Base-by-base conservation (phyloP, 2,329 filamentous ascomycete species). In the Aspergillus sp. region DNA sequence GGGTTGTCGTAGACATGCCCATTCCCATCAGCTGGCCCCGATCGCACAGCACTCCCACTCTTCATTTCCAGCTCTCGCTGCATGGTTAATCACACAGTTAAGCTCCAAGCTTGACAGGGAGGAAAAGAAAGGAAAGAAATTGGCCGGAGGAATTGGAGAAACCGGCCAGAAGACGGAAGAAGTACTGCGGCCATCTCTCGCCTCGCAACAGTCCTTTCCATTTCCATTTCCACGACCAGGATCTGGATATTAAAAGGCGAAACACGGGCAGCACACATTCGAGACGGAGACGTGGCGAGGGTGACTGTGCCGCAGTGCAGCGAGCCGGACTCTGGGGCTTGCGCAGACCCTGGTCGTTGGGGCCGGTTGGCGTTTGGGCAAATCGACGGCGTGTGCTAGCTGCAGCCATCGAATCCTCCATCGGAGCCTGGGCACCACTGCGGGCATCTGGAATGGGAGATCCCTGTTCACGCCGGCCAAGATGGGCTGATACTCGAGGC, bases 31-130 rank as follows among this genome's bases (percentile, higher is more conserved):
- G 48, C 46, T 9, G 33, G 20, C 5, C 44, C 40, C 3, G 59
- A 61, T 34, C 48, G 56, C n/a, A 61, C 37, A 30, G 59, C 56
- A 41, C 54, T 59, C 33, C 51, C 56, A 41, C 56, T 54, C 44
- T 63, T 63, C 54, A 44, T 44, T 44, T 52, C 50, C n/a, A 42
- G 33, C 39, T 44, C 39, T 52, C 44, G 22, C 24, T 41, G 50
- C 50, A 52, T 52, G 2, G 0, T 44, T 6, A 30, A 30, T 30
- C 27, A 11, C 9, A 30, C 27, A 30, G 9, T 9, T 30, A 30
- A 4, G 8, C 27, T 4, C 9, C 27, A 30, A 9, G 27, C 9
- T 9, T 11, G 27, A 1, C 3, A 30, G 20, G 47, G 5, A 42
- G 19, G 6, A 41, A 41, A 41, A 39, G n/a, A 30, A 11, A 37